Evolutionary conservation across 2,329 filamentous ascomycete species (phyloP).

Genomic region (Phaeosphaeria sp.): DNA sequence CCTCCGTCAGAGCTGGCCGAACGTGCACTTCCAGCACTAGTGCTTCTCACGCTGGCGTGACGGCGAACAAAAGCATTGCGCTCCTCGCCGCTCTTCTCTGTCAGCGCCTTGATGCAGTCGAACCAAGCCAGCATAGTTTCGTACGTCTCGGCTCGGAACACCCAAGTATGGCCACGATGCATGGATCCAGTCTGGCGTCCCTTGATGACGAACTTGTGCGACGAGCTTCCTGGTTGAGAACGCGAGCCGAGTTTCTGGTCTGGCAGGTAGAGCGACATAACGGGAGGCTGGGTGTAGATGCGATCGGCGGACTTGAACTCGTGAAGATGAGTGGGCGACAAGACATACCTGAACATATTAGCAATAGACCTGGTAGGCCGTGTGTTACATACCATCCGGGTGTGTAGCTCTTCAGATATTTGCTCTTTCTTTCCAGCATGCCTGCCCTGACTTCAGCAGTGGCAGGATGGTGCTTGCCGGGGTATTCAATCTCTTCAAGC

Average conservation of each 20-base stretch:
- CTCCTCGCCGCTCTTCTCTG: constrained; percentile 86
- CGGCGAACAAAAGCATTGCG: constrained; percentile 84
- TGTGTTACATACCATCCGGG: constrained; percentile 77
- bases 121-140: constrained; percentile 99
- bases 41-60: constrained; percentile 77
- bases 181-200: constrained; percentile 91
- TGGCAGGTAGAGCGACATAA: constrained; percentile 94
- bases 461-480: constrained; percentile 84
- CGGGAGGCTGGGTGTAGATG: constrained; percentile 77
- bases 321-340: constrained; percentile 95
- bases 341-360: constrained; percentile 73
- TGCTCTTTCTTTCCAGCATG: constrained; percentile 95
- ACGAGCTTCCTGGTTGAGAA: constrained; percentile 80
- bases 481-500: constrained; percentile 85
- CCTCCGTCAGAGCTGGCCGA: constrained; percentile 57
- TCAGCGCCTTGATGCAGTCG: constrained; percentile 88
- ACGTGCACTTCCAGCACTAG: constrained; percentile 67
- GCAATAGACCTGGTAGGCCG: not conserved
- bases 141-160: constrained; percentile 72
- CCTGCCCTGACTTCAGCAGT: constrained; percentile 86
- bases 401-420: constrained; percentile 97
- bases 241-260: constrained; percentile 96
- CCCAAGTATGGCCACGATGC: constrained; percentile 79
- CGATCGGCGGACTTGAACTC: constrained; percentile 99
- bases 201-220: constrained; percentile 98